These are phyloP conservation scores for Morella rubra DNA, from an alignment of 306 rosid genomes.

Conservation along the genomic window DNA sequence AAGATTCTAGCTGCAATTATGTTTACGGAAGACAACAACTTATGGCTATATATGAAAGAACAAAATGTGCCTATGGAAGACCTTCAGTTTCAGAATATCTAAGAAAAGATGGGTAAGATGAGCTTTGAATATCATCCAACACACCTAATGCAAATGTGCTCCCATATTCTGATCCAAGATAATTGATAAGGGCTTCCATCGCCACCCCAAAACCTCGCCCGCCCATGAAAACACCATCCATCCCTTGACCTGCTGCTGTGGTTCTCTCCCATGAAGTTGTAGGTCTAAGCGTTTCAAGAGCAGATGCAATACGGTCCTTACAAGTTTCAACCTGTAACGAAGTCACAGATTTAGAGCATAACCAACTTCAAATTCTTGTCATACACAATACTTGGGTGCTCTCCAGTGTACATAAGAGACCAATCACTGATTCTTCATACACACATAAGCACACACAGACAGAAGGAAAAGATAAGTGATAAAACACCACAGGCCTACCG, in stretches of 20 bases:
- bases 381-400: conserved; percentile 4
- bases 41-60: conserved; percentile 18
- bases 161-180: conserved; percentile 97
- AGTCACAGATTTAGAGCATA: conserved; percentile 26
- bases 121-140: conserved; percentile 30
- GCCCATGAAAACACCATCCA: conserved; percentile 90
- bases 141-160: conserved; percentile 92
- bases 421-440: background rate
- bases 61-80: conserved; percentile 2
- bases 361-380: conserved; percentile 10
- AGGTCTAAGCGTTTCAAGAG: conserved; percentile 94
- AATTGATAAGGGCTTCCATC: conserved; percentile 86
- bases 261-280: conserved; percentile 98
- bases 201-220: conserved; percentile 95
- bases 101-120: background rate
- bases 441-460: conserved; percentile 8
- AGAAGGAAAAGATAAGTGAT: background rate
- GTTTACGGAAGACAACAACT: conserved; percentile 34
- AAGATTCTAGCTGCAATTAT: conserved; percentile 82
- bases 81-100: background rate
- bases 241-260: conserved; percentile 78
- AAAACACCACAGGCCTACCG: conserved; percentile 57
- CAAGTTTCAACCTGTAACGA: conserved; percentile 79
- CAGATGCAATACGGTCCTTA: conserved; percentile 88
- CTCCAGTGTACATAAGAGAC: background rate